Evolutionary conservation across 1,284 basidiomycete species (phyloP), one percentile per base, ranked within the genome.

Genomic region (Pterulicium gracile): DNA sequence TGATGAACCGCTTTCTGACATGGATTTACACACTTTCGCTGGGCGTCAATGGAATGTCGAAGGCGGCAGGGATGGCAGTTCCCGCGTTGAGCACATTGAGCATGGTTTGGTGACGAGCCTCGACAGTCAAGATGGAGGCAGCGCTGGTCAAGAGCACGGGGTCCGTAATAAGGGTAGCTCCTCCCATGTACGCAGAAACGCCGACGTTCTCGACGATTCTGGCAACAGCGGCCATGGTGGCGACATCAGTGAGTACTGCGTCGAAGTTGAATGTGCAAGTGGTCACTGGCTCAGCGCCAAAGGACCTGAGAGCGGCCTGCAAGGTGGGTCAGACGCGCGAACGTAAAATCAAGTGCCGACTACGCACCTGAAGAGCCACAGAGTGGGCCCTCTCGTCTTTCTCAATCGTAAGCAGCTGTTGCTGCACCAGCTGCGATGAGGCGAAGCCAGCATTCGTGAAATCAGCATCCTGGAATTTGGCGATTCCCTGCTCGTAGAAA

Each of bases 201-300:
- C 89, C 88, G 40, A 88, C 72, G 51, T 79, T 73, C 67, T 92
- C 88, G n/a, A 92, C 75, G 1, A 81, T 64, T 52, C 85, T 81
- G 2, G 88, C 87, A n/a, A 75, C 73, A 3, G 76, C 70, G 34
- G 79, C 70, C 83, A 89, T 88, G 13, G 80, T 81, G 5, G 72
- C 49, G 40, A 88, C 82, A 60, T 82, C 76, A 10, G 71, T 75
- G 47, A 91, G 65, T 0, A 67, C 83, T 2, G 68, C 62, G 44
- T 68, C 68, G 54, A 90, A 88, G 58, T 85, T 72, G 68, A 88
- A 89, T 15, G 63, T 59, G 68, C 88, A 91, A 15, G 59, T 64
- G 10, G 69, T 66, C 48, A 84, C 64, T 3, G 81, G 70, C 7
- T 56, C 46, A 24, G 63, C 70, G 18, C 83, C 84, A 24, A 82